Percentiles rank a stretch among this genome's conserved stretches.
These are phyloP conservation scores for Gonapodya prolifera DNA, from an alignment of 192 early-diverging fungal genomes.

Conservation along the genomic window DNA sequence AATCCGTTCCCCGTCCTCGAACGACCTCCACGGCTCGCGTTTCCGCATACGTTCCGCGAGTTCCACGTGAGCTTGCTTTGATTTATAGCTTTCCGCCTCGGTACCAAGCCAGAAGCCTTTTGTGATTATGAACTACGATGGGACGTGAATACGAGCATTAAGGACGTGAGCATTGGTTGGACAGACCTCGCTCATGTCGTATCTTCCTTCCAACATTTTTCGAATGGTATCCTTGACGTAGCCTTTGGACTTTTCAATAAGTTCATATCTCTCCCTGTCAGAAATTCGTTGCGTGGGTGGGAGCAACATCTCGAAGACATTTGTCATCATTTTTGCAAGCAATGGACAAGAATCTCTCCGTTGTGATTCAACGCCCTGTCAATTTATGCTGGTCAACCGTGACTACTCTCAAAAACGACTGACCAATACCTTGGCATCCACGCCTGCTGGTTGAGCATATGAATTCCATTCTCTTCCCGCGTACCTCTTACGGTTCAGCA, in stretches of 20 bases:
- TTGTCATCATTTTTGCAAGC: not conserved
- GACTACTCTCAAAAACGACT: not conserved
- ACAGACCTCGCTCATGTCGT: not conserved
- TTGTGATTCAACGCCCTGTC: not conserved
- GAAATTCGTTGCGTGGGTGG: not conserved
- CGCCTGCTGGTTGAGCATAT: not conserved
- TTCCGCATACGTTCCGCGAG: not conserved
- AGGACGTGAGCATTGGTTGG: not conserved
- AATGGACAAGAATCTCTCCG: not conserved
- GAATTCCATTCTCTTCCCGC: not conserved
- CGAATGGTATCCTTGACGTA: not conserved
- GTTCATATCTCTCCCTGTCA: not conserved
- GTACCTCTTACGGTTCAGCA: not conserved
- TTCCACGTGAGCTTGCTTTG: slow-evolving; percentile 2
- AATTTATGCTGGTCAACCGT: not conserved
- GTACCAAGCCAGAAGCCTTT: slow-evolving; percentile 2
- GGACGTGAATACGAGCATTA: not conserved
- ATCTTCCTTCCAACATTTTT: not conserved
- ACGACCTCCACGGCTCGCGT: not conserved
- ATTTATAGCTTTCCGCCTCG: not conserved
- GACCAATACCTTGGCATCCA: not conserved
- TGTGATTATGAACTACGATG: not conserved
- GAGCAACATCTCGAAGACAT: not conserved
- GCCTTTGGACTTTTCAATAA: not conserved
- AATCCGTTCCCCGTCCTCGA: slow-evolving; percentile 5